phyloP scores from a whole-genome alignment of 2,329 filamentous ascomycete species.

The Neofusicoccum umdonicola region DNA sequence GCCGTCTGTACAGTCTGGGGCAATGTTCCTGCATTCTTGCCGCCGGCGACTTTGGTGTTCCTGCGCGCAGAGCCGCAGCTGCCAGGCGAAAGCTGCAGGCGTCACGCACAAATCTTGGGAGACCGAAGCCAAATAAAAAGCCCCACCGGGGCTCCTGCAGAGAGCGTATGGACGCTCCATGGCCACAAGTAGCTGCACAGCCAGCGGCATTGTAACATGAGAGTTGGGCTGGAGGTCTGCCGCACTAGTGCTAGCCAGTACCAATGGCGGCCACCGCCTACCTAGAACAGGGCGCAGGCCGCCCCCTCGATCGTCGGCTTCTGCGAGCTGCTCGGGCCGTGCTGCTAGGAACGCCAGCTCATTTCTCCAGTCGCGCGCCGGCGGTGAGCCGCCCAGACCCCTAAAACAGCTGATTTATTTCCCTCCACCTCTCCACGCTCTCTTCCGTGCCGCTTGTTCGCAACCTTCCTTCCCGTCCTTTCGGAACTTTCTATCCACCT shows the following conservation, averaged over 20 bases:
- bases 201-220: too few relatives aligned
- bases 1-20: too few relatives aligned
- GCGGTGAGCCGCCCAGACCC: constrained; percentile 12
- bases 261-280: background rate
- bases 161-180: too few relatives aligned
- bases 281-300: background rate
- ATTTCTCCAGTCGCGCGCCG: constrained; percentile 13
- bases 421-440: constrained; percentile 12
- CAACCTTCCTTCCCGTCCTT: background rate
- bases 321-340: background rate
- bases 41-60: too few relatives aligned
- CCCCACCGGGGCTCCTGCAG: too few relatives aligned
- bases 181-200: too few relatives aligned
- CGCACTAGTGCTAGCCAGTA: background rate
- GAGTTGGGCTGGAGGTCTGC: too few relatives aligned
- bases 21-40: background rate
- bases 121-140: too few relatives aligned
- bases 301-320: constrained; percentile 2
- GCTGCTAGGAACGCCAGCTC: constrained; percentile 14
- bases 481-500: constrained; percentile 1
- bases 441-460: constrained; percentile 8
- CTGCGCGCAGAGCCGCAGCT: too few relatives aligned
- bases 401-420: constrained; percentile 16
- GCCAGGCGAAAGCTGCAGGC: too few relatives aligned
- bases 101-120: too few relatives aligned